Evolutionary conservation across 2,329 filamentous ascomycete species (phyloP), one percentile per base, ranked within the genome.

Genomic region (Cercospora sp.): DNA sequence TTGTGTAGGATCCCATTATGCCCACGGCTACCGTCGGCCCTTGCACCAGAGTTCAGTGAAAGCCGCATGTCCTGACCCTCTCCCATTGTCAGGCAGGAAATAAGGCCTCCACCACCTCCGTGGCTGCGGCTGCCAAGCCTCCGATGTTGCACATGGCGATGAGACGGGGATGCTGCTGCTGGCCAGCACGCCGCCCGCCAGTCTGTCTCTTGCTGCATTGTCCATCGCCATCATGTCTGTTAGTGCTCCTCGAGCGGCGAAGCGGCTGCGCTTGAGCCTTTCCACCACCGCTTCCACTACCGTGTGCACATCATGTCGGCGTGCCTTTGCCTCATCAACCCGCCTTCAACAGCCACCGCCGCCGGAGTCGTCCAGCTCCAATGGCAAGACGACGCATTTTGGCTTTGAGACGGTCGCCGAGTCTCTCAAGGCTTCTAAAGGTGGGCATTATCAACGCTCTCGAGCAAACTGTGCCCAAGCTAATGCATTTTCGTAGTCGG

Each of bases 361-460:
- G 77, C 72, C 77, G 70, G 76, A 82, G 65, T 76, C 75, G 36
- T 31, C 55, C 18, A 23, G 55, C 28, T 61, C 60, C 51, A 77
- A 80, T 63, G 83, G 87, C 73, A 85, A 85, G 67, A 90, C 90
- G 70, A 97, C 94, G 60, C 93, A 97, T 82, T 97, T 97, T 80
- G 94, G 94, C 62, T 97, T 93, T 79, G 87, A 94, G 81, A 94
- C 92, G 51, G 86, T 97, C 48, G 88, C 91, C 16, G 92, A 96
- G 78, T 84, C 88, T 9, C 85, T 95, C 79, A 97, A 97, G 81
- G 87, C 89, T 73, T 85, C 86, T 26, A 84, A 83, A 81, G 88
- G 88, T 89, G 30, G 28, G 57, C 61, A 13, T 70, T 28, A 45
- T 28, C 10, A 8, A 26, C 16, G 18, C 28, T 12, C n/a, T 28